Evolutionary conservation across 306 rosid species (phyloP).

Genomic region (Casuarina cunninghamiana): DNA sequence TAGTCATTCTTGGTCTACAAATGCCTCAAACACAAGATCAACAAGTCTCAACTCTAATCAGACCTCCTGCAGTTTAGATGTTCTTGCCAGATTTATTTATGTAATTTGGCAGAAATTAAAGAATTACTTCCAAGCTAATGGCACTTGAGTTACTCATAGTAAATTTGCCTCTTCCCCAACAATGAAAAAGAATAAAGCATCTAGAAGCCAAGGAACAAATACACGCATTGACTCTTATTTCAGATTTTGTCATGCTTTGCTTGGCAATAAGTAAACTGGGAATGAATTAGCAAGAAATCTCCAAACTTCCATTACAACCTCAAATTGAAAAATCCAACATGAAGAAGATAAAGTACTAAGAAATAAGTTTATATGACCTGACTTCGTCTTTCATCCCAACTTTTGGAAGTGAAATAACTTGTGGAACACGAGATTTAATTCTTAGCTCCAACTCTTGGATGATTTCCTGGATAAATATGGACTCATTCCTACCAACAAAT

Average conservation of each 20-base stretch:
- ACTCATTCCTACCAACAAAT: no score
- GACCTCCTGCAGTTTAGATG: constrained; percentile 9
- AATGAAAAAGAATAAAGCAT: background rate
- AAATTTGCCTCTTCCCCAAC: background rate
- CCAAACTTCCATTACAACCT: background rate
- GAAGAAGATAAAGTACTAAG: background rate
- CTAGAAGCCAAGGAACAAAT: background rate
- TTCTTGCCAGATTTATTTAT: background rate
- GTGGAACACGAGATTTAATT: no score
- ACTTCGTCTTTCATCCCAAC: no score
- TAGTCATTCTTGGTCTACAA: background rate
- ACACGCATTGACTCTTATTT: background rate
- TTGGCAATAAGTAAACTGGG: background rate
- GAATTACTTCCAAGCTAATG: background rate
- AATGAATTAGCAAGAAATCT: constrained; percentile 3
- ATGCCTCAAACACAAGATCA: constrained; percentile 12
- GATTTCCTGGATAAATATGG: no score
- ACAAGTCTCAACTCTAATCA: constrained; percentile 1
- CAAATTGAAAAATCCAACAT: background rate
- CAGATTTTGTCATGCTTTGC: background rate
- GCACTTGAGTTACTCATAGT: background rate
- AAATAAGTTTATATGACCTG: background rate
- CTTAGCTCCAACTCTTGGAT: no score
- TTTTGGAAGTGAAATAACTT: no score
- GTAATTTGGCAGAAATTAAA: background rate